Percentiles rank a stretch among this genome's conserved stretches.
Conservation (phyloP, 1,139 yeast genomes). For the Geotrichum carabidarum region DNA sequence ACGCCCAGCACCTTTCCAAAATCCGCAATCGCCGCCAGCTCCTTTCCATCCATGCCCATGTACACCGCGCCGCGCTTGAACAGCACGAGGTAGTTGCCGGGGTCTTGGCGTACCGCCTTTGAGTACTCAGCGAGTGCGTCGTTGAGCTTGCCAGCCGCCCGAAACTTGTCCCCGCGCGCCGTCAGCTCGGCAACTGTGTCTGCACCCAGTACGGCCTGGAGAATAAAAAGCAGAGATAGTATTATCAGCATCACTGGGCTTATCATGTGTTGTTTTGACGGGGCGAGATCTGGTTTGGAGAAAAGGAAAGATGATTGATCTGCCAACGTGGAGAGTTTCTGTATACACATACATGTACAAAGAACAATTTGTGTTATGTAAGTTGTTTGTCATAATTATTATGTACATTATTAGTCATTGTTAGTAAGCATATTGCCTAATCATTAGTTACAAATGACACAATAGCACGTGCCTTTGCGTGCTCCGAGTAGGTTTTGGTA, state of each 20-base stretch:
- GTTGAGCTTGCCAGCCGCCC: constrained; percentile 12
- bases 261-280: no score
- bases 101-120: constrained; percentile 31
- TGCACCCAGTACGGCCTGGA: neutral
- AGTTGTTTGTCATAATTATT: no score
- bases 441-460: neutral
- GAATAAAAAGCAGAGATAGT: neutral
- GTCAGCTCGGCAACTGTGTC: constrained; percentile 3
- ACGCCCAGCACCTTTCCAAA: constrained; percentile 34
- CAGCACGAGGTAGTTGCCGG: constrained; percentile 34
- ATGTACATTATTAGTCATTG: neutral
- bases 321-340: no score
- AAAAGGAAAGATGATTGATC: no score
- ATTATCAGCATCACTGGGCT: neutral
- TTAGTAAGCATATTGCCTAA: neutral
- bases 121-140: constrained; percentile 57
- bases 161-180: constrained; percentile 11
- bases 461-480: neutral
- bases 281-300: no score
- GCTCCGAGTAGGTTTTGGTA: neutral
- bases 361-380: no score
- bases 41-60: constrained; percentile 35
- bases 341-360: no score
- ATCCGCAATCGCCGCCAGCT: constrained; percentile 38
- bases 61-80: constrained; percentile 41